Conservation (phyloP, 2,329 filamentous ascomycete genomes). For the Ophiostoma sp. region DNA sequence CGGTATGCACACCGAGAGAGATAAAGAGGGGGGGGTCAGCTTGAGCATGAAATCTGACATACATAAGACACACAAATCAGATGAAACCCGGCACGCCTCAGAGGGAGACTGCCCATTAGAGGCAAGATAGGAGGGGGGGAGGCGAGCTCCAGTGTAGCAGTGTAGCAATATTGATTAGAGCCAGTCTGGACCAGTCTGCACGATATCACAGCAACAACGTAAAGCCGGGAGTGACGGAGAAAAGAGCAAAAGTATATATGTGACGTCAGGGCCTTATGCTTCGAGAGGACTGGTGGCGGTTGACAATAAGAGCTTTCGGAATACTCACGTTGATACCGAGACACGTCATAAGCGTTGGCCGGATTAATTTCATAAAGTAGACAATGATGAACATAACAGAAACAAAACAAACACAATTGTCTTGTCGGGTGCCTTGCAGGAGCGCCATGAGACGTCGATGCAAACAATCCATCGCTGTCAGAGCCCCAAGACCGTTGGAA, state of each 20-base stretch:
- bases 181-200: conserved; percentile 7
- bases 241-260: background rate
- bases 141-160: background rate
- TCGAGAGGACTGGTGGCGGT: too few species aligned
- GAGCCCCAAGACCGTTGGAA: background rate
- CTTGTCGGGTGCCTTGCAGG: background rate
- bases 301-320: background rate
- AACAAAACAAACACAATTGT: background rate
- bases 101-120: background rate
- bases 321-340: background rate
- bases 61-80: background rate
- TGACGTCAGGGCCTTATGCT: background rate
- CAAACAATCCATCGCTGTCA: background rate
- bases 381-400: background rate
- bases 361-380: background rate
- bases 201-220: background rate
- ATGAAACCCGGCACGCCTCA: background rate
- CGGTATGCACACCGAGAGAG: background rate
- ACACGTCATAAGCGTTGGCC: background rate
- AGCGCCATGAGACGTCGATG: background rate
- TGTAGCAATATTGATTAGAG: conserved; percentile 4
- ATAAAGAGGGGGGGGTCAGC: background rate
- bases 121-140: background rate
- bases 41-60: background rate
- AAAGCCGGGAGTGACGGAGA: background rate